Conservation (phyloP, 768 basidiomycete species). For the Tricholoma sp. region DNA sequence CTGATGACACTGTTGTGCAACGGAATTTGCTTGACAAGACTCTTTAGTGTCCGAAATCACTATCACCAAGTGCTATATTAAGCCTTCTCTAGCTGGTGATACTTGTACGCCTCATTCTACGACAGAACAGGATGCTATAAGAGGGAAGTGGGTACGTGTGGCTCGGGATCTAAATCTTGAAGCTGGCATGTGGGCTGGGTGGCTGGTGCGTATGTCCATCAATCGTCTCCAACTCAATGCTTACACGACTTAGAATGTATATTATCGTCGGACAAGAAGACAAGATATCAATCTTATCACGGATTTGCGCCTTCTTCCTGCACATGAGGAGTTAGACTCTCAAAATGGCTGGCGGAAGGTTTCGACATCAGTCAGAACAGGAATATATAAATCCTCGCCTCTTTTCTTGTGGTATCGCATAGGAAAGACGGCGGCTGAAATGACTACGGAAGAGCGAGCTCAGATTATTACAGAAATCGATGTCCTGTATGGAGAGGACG, state of each 20-base stretch:
- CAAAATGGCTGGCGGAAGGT: constrained; percentile 61
- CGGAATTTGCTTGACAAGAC: not conserved
- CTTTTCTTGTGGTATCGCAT: constrained; percentile 77
- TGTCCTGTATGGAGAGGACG: constrained; percentile 78
- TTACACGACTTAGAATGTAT: constrained; percentile 45
- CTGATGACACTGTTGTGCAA: not conserved
- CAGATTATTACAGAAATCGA: constrained; percentile 90
- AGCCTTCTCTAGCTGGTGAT: constrained; percentile 50
- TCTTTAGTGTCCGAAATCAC: constrained; percentile 75
- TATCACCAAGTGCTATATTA: constrained; percentile 60
- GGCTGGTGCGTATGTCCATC: constrained; percentile 41
- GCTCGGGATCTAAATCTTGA: constrained; percentile 71
- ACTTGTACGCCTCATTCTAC: constrained; percentile 69
- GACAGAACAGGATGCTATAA: constrained; percentile 66
- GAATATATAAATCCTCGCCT: constrained; percentile 49
- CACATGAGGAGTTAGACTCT: constrained; percentile 45
- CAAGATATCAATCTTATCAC: constrained; percentile 78
- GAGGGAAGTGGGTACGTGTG: constrained; percentile 88
- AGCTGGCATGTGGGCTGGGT: constrained; percentile 50
- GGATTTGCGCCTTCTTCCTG: constrained; percentile 60
- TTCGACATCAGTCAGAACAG: constrained; percentile 56
- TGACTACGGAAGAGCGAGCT: constrained; percentile 51
- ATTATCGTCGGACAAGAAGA: constrained; percentile 82
- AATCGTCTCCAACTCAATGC: not conserved
- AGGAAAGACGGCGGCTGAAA: constrained; percentile 58